Percentiles rank a stretch among this genome's conserved stretches.
Evolutionary conservation across 108 stramenopile genomes (phyloP).

Genomic region (Nannochloropsis gaditana): DNA sequence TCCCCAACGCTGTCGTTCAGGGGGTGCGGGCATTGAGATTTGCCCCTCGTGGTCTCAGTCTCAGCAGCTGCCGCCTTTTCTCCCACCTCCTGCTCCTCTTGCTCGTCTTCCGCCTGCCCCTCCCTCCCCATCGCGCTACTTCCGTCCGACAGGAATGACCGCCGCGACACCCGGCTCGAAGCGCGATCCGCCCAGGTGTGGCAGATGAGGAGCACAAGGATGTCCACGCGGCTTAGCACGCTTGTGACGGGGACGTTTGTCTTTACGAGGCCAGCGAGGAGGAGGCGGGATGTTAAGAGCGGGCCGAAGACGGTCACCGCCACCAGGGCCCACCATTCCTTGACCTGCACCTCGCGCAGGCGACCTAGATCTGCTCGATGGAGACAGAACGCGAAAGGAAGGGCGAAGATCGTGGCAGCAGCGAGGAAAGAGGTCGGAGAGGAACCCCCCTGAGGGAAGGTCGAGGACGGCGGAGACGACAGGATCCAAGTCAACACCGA

Average conservation of each 20-base stretch:
- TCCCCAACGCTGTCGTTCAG: too few relatives aligned
- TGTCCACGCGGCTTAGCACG: background rate
- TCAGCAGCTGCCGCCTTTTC: too few relatives aligned
- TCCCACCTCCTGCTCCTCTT: too few relatives aligned
- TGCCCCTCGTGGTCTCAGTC: too few relatives aligned
- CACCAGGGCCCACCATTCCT: background rate
- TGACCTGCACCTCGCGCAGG: background rate
- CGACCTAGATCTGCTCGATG: background rate
- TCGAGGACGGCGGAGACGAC: background rate
- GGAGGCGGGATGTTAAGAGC: background rate
- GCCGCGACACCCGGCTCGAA: too few relatives aligned
- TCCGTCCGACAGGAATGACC: too few relatives aligned
- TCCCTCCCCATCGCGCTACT: too few relatives aligned
- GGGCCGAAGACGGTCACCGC: background rate
- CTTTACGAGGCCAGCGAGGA: background rate
- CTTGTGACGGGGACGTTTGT: background rate
- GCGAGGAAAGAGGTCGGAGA: background rate
- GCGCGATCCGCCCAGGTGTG: too few relatives aligned
- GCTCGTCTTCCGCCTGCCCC: too few relatives aligned
- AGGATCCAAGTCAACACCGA: background rate
- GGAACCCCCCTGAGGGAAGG: background rate
- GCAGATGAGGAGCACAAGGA: background rate
- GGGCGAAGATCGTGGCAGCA: background rate
- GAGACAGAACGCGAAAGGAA: background rate
- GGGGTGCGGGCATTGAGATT: too few relatives aligned